Percentiles rank a stretch among this genome's conserved stretches.
Conservation (phyloP, 2,329 filamentous ascomycete species). For the Aureobasidium leucospermi region DNA sequence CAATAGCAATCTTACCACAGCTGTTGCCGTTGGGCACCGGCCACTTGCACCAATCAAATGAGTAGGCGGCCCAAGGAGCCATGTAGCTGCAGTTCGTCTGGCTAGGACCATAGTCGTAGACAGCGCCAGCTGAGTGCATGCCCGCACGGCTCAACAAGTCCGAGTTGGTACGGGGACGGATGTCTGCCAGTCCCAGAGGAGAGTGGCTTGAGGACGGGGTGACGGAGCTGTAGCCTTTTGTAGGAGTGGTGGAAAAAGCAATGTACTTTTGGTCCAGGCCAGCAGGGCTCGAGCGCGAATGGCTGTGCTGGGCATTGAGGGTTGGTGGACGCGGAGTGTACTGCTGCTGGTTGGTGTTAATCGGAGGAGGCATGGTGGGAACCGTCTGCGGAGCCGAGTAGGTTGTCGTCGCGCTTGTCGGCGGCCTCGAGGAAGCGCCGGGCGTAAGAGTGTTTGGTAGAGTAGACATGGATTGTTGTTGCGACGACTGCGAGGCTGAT, state of each 20-base stretch:
- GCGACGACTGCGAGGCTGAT: background rate
- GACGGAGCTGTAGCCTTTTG: conserved; percentile 33
- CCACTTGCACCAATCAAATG: conserved; percentile 99
- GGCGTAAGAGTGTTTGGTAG: conserved; percentile 56
- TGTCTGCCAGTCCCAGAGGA: conserved; percentile 84
- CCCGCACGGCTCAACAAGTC: conserved; percentile 59
- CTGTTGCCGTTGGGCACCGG: conserved; percentile 61
- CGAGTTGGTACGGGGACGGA: conserved; percentile 78
- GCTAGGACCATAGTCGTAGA: conserved; percentile 59
- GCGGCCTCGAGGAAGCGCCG: conserved; percentile 30
- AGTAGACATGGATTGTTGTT: conserved; percentile 20
- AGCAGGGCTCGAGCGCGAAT: conserved; percentile 79
- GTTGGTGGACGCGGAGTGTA: conserved; percentile 57
- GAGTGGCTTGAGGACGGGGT: conserved; percentile 69
- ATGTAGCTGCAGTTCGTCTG: conserved; percentile 82
- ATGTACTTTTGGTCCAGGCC: conserved; percentile 56
- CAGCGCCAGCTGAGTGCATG: conserved; percentile 44
- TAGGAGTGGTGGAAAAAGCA: conserved; percentile 51
- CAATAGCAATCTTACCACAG: conserved; percentile 87
- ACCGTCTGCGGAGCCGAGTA: conserved; percentile 47
- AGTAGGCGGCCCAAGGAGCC: conserved; percentile 91
- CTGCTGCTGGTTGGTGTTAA: conserved; percentile 48
- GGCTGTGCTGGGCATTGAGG: conserved; percentile 61
- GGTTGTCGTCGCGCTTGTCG: conserved; percentile 39
- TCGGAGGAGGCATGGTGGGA: conserved; percentile 47